Evolutionary conservation across 2,329 filamentous ascomycete genomes (phyloP), one percentile per base, ranked within the genome.

Genomic region (Exophiala sideris): DNA sequence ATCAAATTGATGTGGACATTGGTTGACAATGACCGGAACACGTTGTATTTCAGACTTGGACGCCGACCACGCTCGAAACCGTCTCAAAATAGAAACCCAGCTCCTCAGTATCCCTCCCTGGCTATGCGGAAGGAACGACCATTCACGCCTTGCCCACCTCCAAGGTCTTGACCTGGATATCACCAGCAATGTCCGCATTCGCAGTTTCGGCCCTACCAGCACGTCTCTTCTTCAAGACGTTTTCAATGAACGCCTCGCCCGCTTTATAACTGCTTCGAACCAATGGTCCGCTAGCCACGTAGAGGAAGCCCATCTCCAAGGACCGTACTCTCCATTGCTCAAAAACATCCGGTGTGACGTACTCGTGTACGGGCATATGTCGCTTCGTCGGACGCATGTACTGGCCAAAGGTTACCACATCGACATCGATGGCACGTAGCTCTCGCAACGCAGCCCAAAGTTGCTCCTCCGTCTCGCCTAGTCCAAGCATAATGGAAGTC

Each of bases 331-430:
- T 83, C 94, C 94, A 99, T 66, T 88, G 76, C 68, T 97, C 92
- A 68, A 99, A 99, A 59, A 86, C 85, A 58, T 88, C 89, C 1
- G 94, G 94, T 0, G 91, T 92, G 44, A 99, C 83, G 70, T 99
- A 99, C 71, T 92, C 90, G 67, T 95, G 88, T 32, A 99, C 94
- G 71, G 95, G 87, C 83, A 99, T 92, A 71, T 99, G 94, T 41
- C 92, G 84, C 79, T 97, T 99, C 3, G 94, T 99, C 1, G 94
- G 94, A 9, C 92, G 89, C 94, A 99, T 99, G 77, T 99, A 99
- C 77, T 99, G 94, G n/a, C 94, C 94, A 64, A 99, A 99, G 0
- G 94, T 99, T 54, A 99, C 91, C 10, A 99, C 90, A 64, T 99
- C 94, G 42, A 96, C 91, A 56, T 88, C 78, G 54, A 84, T 81